Evolutionary conservation across 2,329 filamentous ascomycete genomes (phyloP).

Genomic region (Arthrobotrys iridis): DNA sequence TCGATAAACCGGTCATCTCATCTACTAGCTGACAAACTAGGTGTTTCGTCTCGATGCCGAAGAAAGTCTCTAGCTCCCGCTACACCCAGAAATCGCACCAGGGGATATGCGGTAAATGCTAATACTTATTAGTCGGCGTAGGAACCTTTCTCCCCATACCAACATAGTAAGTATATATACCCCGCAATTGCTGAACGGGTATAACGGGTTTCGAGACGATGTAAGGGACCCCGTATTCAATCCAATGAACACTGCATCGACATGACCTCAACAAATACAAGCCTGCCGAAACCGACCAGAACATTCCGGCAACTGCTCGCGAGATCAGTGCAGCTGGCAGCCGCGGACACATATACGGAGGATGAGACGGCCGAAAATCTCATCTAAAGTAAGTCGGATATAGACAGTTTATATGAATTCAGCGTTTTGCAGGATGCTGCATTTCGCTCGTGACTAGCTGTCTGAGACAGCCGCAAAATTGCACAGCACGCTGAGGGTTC

Average conservation of each 20-base stretch:
- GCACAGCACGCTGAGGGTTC: neutral
- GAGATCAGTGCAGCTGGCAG: neutral
- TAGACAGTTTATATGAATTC: neutral
- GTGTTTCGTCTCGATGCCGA: conserved; percentile 13
- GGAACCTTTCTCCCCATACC: no score
- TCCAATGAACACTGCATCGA: conserved; percentile 13
- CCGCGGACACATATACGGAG: neutral
- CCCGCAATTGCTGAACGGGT: conserved; percentile 38
- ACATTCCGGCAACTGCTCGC: conserved; percentile 11
- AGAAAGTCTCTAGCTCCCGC: conserved; percentile 13
- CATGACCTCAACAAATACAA: conserved; percentile 10
- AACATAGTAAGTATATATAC: conserved; percentile 35
- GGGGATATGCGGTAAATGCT: conserved; percentile 10
- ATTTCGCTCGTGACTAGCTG: conserved; percentile 11
- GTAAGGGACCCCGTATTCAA: conserved; percentile 27
- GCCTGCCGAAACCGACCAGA: conserved; percentile 3
- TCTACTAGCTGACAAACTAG: neutral
- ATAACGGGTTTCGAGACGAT: conserved; percentile 42
- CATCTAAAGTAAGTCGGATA: neutral
- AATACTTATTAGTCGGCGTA: conserved; percentile 8
- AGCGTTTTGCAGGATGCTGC: conserved; percentile 2
- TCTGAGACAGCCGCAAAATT: conserved; percentile 11
- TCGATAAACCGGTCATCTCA: neutral
- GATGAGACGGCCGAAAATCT: conserved; percentile 5
- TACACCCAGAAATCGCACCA: conserved; percentile 20